These are phyloP conservation scores for Penicillium corylophilum DNA, from an alignment of 2,329 filamentous ascomycete genomes.

Conservation along the genomic window DNA sequence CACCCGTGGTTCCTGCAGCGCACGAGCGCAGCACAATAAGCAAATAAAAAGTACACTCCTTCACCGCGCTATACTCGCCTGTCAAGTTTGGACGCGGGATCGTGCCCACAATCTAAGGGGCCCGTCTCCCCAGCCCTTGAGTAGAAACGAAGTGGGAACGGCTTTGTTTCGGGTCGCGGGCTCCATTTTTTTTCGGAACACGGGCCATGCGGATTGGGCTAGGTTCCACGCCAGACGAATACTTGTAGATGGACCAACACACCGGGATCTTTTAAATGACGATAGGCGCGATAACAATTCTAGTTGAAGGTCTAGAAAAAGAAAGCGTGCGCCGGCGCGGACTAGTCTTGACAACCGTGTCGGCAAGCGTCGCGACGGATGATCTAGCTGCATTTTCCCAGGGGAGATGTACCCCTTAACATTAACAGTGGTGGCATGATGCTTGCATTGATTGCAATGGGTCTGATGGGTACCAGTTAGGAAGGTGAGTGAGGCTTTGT, in stretches of 20 bases:
- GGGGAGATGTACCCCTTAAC: not conserved
- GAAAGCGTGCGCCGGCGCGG: constrained; percentile 3
- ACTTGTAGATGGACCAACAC: constrained; percentile 2
- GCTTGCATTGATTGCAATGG: not conserved
- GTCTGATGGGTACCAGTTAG: not conserved
- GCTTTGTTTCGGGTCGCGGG: not conserved
- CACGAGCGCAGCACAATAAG: not conserved
- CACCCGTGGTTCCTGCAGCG: constrained; percentile 13
- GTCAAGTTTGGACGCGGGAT: no score
- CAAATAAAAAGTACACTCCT: no score
- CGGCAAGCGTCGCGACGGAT: not conserved
- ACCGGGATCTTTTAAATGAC: constrained; percentile 4
- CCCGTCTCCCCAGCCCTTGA: not conserved
- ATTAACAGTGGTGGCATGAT: not conserved
- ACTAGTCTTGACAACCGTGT: not conserved
- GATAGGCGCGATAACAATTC: constrained; percentile 5
- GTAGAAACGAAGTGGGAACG: not conserved
- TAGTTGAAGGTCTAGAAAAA: constrained; percentile 10
- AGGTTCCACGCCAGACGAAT: not conserved
- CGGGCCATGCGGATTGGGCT: not conserved
- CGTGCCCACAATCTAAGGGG: not conserved
- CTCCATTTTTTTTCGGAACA: not conserved
- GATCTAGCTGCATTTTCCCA: not conserved
- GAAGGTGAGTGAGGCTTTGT: not conserved
- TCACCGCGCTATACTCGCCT: no score